phyloP scores from a whole-genome alignment of 129 eudicot genomes.

The Flaveria robusta region DNA sequence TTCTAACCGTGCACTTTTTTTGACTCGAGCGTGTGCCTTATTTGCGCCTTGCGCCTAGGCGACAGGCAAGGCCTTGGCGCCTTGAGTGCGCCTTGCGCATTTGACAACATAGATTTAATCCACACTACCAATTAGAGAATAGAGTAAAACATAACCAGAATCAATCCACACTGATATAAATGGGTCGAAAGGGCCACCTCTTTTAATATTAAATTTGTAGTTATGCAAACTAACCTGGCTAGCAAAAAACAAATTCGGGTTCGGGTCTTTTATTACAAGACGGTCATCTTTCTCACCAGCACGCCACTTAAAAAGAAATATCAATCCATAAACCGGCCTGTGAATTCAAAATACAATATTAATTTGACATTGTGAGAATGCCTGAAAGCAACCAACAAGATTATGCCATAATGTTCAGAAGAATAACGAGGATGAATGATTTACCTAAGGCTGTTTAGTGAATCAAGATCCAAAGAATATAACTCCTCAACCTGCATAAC shows the following conservation, averaged over 20 bases:
- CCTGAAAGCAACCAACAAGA: background rate
- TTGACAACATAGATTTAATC: too few relatives aligned
- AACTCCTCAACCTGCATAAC: conserved; percentile 88
- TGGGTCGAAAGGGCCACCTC: background rate
- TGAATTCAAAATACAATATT: conserved; percentile 11
- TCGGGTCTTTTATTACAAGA: conserved; percentile 82
- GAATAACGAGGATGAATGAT: conserved; percentile 8
- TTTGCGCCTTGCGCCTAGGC: too few relatives aligned
- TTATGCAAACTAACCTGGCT: conserved; percentile 69
- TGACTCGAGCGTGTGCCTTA: too few relatives aligned
- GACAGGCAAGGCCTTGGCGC: too few relatives aligned
- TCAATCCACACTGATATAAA: background rate
- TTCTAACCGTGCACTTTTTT: too few relatives aligned
- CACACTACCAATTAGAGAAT: too few relatives aligned
- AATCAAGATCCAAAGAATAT: conserved; percentile 92
- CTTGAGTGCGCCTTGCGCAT: too few relatives aligned
- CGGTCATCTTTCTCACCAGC: conserved; percentile 99
- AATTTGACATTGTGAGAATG: conserved; percentile 10
- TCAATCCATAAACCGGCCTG: conserved; percentile 94
- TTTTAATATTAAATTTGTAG: background rate
- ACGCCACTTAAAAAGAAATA: conserved; percentile 95
- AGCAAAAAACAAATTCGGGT: conserved; percentile 88
- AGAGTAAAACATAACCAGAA: background rate
- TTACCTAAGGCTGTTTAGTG: conserved; percentile 82
- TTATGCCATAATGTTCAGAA: conserved; percentile 14